A percentile compares a stretch with the other conserved stretches of the same genome.
These are phyloP conservation scores for Apiotrichum veenhuisii DNA, from an alignment of 1,284 basidiomycete genomes.

Conservation along the genomic window DNA sequence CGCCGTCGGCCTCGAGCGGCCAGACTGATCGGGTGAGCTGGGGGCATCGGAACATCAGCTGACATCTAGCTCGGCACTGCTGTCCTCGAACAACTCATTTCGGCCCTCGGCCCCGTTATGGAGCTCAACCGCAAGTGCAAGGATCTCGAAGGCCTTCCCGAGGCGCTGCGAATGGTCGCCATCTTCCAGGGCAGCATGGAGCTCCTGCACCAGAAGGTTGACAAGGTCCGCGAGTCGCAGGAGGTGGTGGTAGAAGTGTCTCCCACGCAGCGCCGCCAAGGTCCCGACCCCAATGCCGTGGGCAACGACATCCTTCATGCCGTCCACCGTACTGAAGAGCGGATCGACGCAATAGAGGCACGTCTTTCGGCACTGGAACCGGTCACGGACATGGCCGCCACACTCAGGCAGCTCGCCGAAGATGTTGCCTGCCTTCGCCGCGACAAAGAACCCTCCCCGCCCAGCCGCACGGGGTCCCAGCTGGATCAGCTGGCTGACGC, in stretches of 20 bases:
- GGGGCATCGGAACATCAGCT: not conserved
- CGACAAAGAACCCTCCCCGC: not conserved
- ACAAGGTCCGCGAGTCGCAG: not conserved
- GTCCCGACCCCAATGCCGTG: not conserved
- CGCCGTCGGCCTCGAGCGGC: too few species aligned
- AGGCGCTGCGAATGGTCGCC: conserved; percentile 1
- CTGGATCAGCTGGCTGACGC: not conserved
- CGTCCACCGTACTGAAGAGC: not conserved
- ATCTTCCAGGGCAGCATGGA: not conserved
- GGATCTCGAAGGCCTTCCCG: conserved; percentile 10
- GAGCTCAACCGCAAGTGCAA: conserved; percentile 12
- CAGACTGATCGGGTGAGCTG: not conserved
- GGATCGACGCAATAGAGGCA: not conserved
- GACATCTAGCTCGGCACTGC: conserved; percentile 5
- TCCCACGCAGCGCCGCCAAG: not conserved
- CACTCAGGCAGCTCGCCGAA: not conserved
- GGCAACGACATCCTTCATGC: not conserved
- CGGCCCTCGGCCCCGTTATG: conserved; percentile 19
- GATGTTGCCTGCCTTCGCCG: not conserved
- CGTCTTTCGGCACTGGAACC: not conserved
- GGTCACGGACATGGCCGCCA: too few species aligned
- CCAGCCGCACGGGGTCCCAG: not conserved
- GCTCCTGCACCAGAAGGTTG: conserved; percentile 6
- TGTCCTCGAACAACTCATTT: conserved; percentile 26
- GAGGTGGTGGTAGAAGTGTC: not conserved